Evolutionary conservation across 2,329 filamentous ascomycete genomes (phyloP).

Genomic region (Beauveria varroae): DNA sequence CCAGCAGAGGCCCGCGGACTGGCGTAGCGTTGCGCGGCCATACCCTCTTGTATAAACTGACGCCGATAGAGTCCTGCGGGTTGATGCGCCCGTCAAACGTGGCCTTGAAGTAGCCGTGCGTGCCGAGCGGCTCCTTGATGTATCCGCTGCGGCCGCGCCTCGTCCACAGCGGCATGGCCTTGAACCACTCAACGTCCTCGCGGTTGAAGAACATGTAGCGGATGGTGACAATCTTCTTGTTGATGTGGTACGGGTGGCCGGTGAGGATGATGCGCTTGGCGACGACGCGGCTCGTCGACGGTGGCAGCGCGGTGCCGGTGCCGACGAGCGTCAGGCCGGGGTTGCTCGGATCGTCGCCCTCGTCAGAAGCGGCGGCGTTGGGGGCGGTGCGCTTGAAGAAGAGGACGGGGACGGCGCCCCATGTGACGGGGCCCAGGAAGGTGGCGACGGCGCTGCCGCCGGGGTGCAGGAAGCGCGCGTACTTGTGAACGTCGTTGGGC

Average conservation of each 20-base stretch:
- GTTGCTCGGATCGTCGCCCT: slow-evolving; percentile 33
- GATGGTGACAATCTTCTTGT: slow-evolving; percentile 94
- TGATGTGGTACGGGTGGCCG: slow-evolving; percentile 96
- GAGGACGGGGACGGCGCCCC: slow-evolving; percentile 84
- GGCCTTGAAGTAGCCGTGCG: slow-evolving; percentile 99
- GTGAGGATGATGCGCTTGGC: slow-evolving; percentile 92
- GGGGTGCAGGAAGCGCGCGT: slow-evolving; percentile 83
- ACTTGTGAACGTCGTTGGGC: slow-evolving; percentile 96
- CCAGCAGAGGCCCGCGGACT: slow-evolving; percentile 36
- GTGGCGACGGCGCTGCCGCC: slow-evolving; percentile 83
- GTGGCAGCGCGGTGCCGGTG: slow-evolving; percentile 79
- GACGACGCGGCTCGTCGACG: slow-evolving; percentile 69
- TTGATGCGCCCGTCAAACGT: slow-evolving; percentile 96
- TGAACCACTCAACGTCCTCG: slow-evolving; percentile 96
- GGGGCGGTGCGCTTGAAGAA: slow-evolving; percentile 65
- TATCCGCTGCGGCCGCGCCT: slow-evolving; percentile 79
- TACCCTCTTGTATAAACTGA: slow-evolving; percentile 80
- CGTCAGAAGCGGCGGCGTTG: slow-evolving; percentile 33
- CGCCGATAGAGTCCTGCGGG: slow-evolving; percentile 86
- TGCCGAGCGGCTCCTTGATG: slow-evolving; percentile 90
- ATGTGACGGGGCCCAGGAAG: slow-evolving; percentile 84
- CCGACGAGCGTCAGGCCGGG: slow-evolving; percentile 64
- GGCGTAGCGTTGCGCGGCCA: slow-evolving; percentile 64
- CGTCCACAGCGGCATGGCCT: slow-evolving; percentile 92
- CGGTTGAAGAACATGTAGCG: slow-evolving; percentile 99